Conservation (phyloP, 495 filamentous ascomycete genomes). For the Cairneyella variabilis region DNA sequence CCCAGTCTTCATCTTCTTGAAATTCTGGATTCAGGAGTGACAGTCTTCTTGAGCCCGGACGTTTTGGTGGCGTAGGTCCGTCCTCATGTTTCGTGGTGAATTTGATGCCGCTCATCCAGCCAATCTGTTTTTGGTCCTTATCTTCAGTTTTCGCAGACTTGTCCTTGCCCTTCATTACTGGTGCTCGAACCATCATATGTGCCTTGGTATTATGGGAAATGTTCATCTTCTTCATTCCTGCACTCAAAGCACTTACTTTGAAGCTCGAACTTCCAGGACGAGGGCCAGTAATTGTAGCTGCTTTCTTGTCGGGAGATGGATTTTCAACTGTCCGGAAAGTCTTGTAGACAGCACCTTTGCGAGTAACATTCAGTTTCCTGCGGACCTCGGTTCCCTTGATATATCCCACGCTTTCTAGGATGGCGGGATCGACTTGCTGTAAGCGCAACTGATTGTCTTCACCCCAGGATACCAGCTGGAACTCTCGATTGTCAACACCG, state of each 20-base stretch:
- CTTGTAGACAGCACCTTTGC: conserved; percentile 80
- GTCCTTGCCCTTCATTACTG: conserved; percentile 36
- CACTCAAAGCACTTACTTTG: conserved; percentile 31
- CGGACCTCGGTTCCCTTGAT: conserved; percentile 61
- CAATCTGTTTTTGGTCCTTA: conserved; percentile 57
- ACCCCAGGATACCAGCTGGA: conserved; percentile 92
- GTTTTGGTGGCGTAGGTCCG: conserved; percentile 1
- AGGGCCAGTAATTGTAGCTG: conserved; percentile 47
- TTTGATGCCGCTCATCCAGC: conserved; percentile 93
- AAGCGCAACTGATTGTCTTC: conserved; percentile 78
- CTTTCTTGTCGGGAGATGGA: conserved; percentile 36
- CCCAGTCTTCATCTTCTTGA: conserved; percentile 55
- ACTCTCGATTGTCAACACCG: conserved; percentile 80
- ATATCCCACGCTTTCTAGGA: conserved; percentile 71
- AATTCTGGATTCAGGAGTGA: conserved; percentile 25
- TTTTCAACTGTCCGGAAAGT: conserved; percentile 64
- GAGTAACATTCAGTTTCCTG: conserved; percentile 68
- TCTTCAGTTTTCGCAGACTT: conserved; percentile 30
- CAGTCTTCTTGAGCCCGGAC: conserved; percentile 17
- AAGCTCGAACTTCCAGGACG: conserved; percentile 33
- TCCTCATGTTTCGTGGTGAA: conserved; percentile 54
- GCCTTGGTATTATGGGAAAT: conserved; percentile 6
- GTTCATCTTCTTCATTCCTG: conserved; percentile 43
- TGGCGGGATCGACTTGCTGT: conserved; percentile 64
- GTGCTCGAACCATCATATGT: conserved; percentile 24